phyloP scores from a whole-genome alignment of 495 filamentous ascomycete species.

The Oleoguttula mirabilis region DNA sequence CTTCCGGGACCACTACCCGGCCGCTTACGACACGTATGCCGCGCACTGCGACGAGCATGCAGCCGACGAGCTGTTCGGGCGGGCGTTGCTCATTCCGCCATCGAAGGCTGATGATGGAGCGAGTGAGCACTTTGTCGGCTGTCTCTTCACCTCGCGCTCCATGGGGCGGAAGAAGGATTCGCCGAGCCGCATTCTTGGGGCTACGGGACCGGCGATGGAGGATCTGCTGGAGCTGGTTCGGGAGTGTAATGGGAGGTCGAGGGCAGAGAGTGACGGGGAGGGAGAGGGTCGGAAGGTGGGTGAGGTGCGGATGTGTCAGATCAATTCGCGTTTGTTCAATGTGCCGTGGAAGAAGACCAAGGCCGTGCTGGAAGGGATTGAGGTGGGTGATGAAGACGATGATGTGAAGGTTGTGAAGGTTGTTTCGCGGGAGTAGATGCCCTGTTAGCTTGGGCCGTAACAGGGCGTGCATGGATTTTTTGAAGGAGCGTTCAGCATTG shows the following conservation, averaged over 20 bases:
- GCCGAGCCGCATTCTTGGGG: conserved; percentile 22
- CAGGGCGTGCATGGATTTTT: too few relatives aligned
- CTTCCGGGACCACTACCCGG: conserved; percentile 28
- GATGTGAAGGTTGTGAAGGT: conserved; percentile 14
- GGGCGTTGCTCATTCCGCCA: conserved; percentile 27
- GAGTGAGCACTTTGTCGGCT: conserved; percentile 28
- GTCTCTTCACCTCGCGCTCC: conserved; percentile 28
- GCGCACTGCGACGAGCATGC: conserved; percentile 21
- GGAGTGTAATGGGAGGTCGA: conserved; percentile 6
- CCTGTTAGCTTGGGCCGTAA: too few relatives aligned
- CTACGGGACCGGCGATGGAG: conserved; percentile 26
- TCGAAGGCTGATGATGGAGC: conserved; percentile 6
- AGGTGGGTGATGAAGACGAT: conserved; percentile 15
- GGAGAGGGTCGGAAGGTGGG: conserved; percentile 10
- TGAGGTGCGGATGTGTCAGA: conserved; percentile 29
- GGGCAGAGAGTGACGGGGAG: background rate
- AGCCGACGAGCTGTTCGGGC: background rate
- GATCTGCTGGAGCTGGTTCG: conserved; percentile 23
- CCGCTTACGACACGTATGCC: conserved; percentile 24
- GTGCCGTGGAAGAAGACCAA: conserved; percentile 29
- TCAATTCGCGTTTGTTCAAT: conserved; percentile 30
- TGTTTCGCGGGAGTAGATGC: conserved; percentile 4
- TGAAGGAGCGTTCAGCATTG: too few relatives aligned
- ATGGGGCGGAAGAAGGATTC: conserved; percentile 25
- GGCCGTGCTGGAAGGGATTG: conserved; percentile 24